A percentile compares a stretch with the other conserved stretches of the same genome.
These are phyloP conservation scores for Zelopaecilomyces penicillatus DNA, from an alignment of 2,329 filamentous ascomycete genomes.

Conservation along the genomic window DNA sequence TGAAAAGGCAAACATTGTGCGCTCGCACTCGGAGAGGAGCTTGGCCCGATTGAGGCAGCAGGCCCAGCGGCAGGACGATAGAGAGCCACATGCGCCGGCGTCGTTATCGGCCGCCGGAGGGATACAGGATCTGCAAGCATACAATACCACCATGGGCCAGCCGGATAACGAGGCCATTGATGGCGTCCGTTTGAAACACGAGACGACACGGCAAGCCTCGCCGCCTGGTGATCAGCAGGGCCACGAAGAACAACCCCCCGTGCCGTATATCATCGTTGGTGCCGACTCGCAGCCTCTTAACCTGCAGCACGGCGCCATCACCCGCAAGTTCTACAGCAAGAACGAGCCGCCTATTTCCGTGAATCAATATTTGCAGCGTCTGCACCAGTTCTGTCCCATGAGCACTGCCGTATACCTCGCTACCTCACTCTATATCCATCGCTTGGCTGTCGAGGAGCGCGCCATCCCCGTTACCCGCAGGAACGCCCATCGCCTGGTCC, in stretches of 20 bases:
- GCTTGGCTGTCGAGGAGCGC: constrained; percentile 67
- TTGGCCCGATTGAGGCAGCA: constrained; percentile 37
- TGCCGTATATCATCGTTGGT: constrained; percentile 54
- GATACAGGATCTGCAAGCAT: constrained; percentile 17
- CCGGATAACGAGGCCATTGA: constrained; percentile 34
- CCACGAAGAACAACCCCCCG: constrained; percentile 20
- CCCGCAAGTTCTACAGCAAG: constrained; percentile 89
- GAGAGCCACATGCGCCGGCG: background rate
- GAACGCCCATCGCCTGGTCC: constrained; percentile 77
- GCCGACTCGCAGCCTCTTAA: constrained; percentile 64
- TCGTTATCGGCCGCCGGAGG: constrained; percentile 3
- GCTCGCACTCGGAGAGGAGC: constrained; percentile 49
- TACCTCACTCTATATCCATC: constrained; percentile 78
- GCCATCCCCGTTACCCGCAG: constrained; percentile 72
- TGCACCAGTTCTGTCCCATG: constrained; percentile 89
- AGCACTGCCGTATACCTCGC: constrained; percentile 90
- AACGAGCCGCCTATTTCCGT: constrained; percentile 74
- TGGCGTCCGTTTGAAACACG: constrained; percentile 43
- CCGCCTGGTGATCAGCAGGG: constrained; percentile 2
- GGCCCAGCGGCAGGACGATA: constrained; percentile 24
- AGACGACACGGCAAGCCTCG: constrained; percentile 19
- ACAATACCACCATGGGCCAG: constrained; percentile 20
- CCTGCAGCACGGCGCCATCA: constrained; percentile 76
- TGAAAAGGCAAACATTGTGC: constrained; percentile 52
- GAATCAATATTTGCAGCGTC: constrained; percentile 73